phyloP scores from a whole-genome alignment of 1,139 yeast species.

The Kodamaea anthophila region DNA sequence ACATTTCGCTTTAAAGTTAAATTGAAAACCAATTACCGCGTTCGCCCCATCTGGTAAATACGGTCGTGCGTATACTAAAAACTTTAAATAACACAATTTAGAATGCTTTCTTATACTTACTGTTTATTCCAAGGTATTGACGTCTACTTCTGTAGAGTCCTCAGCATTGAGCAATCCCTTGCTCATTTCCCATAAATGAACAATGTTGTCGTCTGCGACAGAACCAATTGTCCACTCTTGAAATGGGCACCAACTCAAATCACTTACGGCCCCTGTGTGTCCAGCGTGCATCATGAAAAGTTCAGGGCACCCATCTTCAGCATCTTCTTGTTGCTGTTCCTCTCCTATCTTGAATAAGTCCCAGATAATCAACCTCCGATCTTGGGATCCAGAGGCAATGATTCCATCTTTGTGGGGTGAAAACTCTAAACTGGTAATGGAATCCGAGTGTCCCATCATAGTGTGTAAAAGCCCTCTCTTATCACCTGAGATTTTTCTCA shows the following conservation, averaged over 20 bases:
- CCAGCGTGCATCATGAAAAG: constrained; percentile 85
- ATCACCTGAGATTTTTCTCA: constrained; percentile 36
- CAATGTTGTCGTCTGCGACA: constrained; percentile 71
- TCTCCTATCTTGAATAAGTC: constrained; percentile 68
- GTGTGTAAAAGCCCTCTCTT: constrained; percentile 45
- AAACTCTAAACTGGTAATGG: constrained; percentile 65
- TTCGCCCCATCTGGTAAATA: no score
- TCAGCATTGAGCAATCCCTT: constrained; percentile 41
- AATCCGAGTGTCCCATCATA: constrained; percentile 72
- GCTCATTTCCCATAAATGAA: constrained; percentile 70
- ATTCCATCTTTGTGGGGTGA: constrained; percentile 67
- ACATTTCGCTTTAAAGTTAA: constrained; percentile 8
- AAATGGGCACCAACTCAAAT: constrained; percentile 62
- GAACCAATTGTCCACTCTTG: constrained; percentile 71
- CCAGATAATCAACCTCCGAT: constrained; percentile 69
- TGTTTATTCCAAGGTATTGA: constrained; percentile 21
- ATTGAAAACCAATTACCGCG: background rate
- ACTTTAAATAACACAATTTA: background rate
- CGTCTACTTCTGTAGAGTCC: constrained; percentile 16
- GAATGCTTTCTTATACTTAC: background rate
- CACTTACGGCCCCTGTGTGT: constrained; percentile 70
- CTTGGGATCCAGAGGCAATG: constrained; percentile 67
- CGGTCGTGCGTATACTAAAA: constrained; percentile 1
- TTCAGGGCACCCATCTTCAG: constrained; percentile 78
- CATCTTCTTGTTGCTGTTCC: constrained; percentile 75